A percentile compares a stretch with the other conserved stretches of the same genome.
Conservation (phyloP, 805 yeast species). For the Schwanniomyces pseudopolymorphus region DNA sequence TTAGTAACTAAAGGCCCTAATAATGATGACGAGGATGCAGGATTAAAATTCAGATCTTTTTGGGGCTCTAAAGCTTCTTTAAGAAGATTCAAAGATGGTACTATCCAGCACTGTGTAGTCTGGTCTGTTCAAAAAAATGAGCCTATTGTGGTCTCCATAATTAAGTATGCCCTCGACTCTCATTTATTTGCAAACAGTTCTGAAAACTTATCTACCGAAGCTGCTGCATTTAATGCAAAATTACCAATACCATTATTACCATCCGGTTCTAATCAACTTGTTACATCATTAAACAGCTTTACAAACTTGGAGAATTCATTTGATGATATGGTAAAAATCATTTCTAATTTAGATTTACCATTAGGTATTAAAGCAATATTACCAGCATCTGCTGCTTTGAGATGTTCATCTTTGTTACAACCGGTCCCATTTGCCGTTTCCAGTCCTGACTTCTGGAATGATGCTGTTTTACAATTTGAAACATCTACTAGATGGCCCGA, state of each 20-base stretch:
- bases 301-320: conserved; percentile 41
- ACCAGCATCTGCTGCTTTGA: conserved; percentile 72
- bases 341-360: conserved; percentile 57
- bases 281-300: conserved; percentile 33
- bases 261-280: conserved; percentile 53
- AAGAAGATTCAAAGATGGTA: conserved; percentile 90
- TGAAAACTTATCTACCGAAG: conserved; percentile 33
- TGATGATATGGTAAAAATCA: conserved; percentile 47
- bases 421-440: conserved; percentile 83
- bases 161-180: conserved; percentile 58
- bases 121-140: conserved; percentile 64
- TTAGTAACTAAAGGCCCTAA: conserved; percentile 85
- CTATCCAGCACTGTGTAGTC: conserved; percentile 85
- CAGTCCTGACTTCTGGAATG: conserved; percentile 77
- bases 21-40: conserved; percentile 55
- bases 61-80: conserved; percentile 89
- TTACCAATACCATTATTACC: conserved; percentile 64
- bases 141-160: conserved; percentile 65
- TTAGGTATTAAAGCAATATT: conserved; percentile 66
- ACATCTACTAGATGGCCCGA: conserved; percentile 94
- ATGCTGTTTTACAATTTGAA: conserved; percentile 83
- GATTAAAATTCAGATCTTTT: conserved; percentile 67
- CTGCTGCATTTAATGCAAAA: conserved; percentile 46
- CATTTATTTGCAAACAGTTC: conserved; percentile 56
- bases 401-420: conserved; percentile 71